Evolutionary conservation across 495 filamentous ascomycete genomes (phyloP).

Genomic region (Melanomma pulvis-pyrius): DNA sequence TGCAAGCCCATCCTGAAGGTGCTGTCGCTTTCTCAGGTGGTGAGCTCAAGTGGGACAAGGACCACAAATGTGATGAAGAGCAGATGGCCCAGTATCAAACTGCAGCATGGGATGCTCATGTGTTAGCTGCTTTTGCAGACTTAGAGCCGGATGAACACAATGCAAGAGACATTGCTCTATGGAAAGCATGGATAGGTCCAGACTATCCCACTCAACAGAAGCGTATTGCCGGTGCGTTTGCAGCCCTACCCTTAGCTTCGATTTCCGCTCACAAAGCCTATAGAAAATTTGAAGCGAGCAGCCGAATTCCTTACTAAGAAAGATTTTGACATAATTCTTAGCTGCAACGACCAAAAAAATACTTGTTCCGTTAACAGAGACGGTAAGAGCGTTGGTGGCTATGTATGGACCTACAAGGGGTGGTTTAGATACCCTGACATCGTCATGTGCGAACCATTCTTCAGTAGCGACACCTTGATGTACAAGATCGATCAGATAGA

Average conservation of each 20-base stretch:
- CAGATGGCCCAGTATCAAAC: not conserved
- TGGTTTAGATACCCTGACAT: slow-evolving; percentile 9
- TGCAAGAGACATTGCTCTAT: slow-evolving; percentile 3
- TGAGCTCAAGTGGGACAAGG: slow-evolving; percentile 7
- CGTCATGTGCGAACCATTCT: slow-evolving; percentile 12
- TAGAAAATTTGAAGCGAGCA: slow-evolving; percentile 13
- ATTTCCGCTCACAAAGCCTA: not conserved
- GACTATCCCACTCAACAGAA: slow-evolving; percentile 9
- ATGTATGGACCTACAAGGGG: slow-evolving; percentile 7
- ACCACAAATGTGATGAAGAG: slow-evolving; percentile 2
- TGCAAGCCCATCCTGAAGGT: slow-evolving; percentile 1
- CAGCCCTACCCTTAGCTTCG: not conserved
- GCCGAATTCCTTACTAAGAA: not conserved
- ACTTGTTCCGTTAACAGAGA: not conserved
- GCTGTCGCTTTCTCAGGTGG: slow-evolving; percentile 9
- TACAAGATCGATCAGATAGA: slow-evolving; percentile 6
- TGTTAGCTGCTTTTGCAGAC: slow-evolving; percentile 2
- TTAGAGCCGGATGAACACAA: slow-evolving; percentile 3
- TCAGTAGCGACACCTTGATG: not conserved
- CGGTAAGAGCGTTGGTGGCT: slow-evolving; percentile 9
- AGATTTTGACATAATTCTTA: slow-evolving; percentile 11
- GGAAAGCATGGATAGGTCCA: slow-evolving; percentile 9
- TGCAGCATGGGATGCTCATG: slow-evolving; percentile 6
- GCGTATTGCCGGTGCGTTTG: slow-evolving; percentile 8
- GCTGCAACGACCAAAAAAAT: slow-evolving; percentile 4